These are phyloP conservation scores for Arachis stenosperma DNA, from an alignment of 306 rosid genomes.

Conservation along the genomic window DNA sequence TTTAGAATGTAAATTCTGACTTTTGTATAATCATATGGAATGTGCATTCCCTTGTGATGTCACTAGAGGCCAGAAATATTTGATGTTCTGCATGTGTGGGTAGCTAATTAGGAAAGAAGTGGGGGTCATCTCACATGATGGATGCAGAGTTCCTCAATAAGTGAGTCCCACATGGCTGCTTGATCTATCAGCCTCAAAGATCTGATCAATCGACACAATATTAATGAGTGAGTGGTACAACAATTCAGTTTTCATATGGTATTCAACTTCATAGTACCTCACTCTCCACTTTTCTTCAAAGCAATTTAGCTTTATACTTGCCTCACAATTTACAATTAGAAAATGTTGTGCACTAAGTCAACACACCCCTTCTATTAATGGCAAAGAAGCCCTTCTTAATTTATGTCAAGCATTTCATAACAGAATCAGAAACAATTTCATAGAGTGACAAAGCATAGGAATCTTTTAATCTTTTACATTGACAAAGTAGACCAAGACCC, in stretches of 20 bases:
- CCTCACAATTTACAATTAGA: too few relatives aligned
- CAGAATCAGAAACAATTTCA: neutral
- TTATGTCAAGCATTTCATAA: slow-evolving; percentile 6
- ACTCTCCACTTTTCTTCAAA: too few relatives aligned
- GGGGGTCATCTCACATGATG: slow-evolving; percentile 43
- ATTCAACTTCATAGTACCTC: too few relatives aligned
- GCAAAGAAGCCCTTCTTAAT: neutral
- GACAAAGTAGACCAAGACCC: neutral
- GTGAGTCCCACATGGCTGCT: slow-evolving; percentile 53
- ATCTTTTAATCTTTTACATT: neutral
- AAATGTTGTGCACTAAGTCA: neutral
- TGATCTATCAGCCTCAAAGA: slow-evolving; percentile 39
- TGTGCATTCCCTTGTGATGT: slow-evolving; percentile 39
- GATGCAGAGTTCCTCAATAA: slow-evolving; percentile 41
- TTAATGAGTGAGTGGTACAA: neutral
- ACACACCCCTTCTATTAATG: too few relatives aligned
- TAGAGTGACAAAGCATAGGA: neutral
- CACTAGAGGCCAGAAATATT: slow-evolving; percentile 29
- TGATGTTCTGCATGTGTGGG: slow-evolving; percentile 13
- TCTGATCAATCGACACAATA: slow-evolving; percentile 41
- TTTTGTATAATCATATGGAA: slow-evolving; percentile 51
- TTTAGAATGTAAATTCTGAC: slow-evolving; percentile 84
- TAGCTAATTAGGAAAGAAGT: slow-evolving; percentile 16
- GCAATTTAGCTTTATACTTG: too few relatives aligned
- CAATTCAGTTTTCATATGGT: too few relatives aligned